These are phyloP conservation scores for Abortiporus biennis DNA, from an alignment of 1,284 basidiomycete genomes.

Conservation along the genomic window DNA sequence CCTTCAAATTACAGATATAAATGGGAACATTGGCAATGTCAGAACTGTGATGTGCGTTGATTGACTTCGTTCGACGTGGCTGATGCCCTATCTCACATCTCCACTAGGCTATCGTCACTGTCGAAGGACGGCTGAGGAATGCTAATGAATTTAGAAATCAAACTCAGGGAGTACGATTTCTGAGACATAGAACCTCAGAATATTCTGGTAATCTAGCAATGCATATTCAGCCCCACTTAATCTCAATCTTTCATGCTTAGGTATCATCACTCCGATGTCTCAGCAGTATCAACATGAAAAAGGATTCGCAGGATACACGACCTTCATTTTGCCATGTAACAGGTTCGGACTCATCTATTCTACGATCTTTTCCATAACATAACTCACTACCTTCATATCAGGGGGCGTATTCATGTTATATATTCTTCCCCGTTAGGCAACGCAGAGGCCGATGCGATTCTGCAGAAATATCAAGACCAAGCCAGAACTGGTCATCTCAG, in stretches of 20 bases:
- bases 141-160: constrained; percentile 9
- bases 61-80: neutral
- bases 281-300: constrained; percentile 5
- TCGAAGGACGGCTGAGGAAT: constrained; percentile 1
- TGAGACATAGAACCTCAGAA: neutral
- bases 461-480: constrained; percentile 57
- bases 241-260: neutral
- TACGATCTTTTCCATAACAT: neutral
- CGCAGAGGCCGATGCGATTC: constrained; percentile 45
- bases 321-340: constrained; percentile 37
- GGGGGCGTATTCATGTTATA: constrained; percentile 62
- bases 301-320: constrained; percentile 7
- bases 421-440: constrained; percentile 34
- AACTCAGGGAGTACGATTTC: constrained; percentile 4
- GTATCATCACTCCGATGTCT: constrained; percentile 5
- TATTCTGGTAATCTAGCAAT: neutral
- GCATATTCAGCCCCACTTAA: neutral
- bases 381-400: constrained; percentile 20
- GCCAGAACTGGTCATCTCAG: constrained; percentile 45
- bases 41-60: constrained; percentile 38
- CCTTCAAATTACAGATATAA: constrained; percentile 59
- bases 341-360: constrained; percentile 24
- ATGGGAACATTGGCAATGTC: constrained; percentile 71
- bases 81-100: neutral
- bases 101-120: neutral